Percentiles rank a stretch among this genome's conserved stretches.
These are phyloP conservation scores for Saccharomyces kudriavzevii DNA, from an alignment of 805 yeast species.

Conservation along the genomic window DNA sequence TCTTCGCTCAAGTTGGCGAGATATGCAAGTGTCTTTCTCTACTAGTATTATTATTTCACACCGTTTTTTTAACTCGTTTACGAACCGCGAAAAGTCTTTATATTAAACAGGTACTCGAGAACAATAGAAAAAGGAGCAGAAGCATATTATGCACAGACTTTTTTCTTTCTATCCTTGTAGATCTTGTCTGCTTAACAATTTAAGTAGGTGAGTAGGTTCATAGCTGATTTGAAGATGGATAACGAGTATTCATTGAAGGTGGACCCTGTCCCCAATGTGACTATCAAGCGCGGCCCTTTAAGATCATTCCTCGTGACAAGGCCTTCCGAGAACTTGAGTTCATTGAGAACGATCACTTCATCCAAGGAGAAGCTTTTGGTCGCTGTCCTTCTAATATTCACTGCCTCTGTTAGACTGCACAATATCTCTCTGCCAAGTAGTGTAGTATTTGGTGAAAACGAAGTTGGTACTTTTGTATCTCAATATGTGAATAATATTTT, in stretches of 20 bases:
- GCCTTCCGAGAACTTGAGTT: conserved; percentile 36
- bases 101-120: neutral
- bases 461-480: conserved; percentile 87
- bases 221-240: neutral
- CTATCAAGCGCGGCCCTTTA: conserved; percentile 40
- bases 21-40: neutral
- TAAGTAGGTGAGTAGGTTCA: neutral
- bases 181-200: neutral
- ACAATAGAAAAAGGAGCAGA: neutral
- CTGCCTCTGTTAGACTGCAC: conserved; percentile 53
- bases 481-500: conserved; percentile 59
- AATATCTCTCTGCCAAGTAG: conserved; percentile 60
- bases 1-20: neutral
- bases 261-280: conserved; percentile 39
- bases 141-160: neutral
- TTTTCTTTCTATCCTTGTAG: neutral
- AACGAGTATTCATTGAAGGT: neutral
- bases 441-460: conserved; percentile 86
- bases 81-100: neutral
- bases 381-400: conserved; percentile 38
- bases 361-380: conserved; percentile 35
- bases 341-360: conserved; percentile 34
- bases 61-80: neutral
- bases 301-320: conserved; percentile 50
- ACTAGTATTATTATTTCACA: neutral